These are phyloP conservation scores for Oryza nivara DNA, from an alignment of 176 grass and related monocot species.

Conservation along the genomic window DNA sequence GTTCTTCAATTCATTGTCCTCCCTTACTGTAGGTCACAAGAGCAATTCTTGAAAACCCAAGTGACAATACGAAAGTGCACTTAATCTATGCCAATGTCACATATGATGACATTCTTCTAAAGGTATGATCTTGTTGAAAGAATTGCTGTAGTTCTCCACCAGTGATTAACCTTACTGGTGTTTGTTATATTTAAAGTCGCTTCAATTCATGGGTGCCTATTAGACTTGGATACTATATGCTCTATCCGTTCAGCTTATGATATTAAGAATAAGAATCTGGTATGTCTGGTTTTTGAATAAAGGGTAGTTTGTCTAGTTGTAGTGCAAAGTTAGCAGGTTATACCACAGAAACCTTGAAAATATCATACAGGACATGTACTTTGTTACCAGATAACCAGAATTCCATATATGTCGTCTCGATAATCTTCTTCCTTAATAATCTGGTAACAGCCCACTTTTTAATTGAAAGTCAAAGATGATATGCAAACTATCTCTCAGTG, in stretches of 20 bases:
- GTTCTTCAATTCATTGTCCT: slow-evolving; percentile 13
- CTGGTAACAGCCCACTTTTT: neutral
- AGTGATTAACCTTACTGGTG: neutral
- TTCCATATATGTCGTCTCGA: neutral
- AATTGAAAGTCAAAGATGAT: neutral
- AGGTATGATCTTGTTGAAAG: slow-evolving; percentile 53
- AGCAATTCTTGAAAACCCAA: slow-evolving; percentile 90
- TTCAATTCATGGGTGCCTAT: neutral
- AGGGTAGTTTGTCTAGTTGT: neutral
- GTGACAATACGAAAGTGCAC: slow-evolving; percentile 69
- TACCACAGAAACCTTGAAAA: neutral
- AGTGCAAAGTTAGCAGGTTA: neutral
- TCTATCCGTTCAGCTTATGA: slow-evolving; percentile 3
- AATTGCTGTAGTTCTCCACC: slow-evolving; percentile 6
- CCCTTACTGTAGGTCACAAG: slow-evolving; percentile 63
- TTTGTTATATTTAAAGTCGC: neutral
- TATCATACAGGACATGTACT: neutral
- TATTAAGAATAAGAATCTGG: neutral
- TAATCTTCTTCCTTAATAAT: neutral
- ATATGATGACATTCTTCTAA: slow-evolving; percentile 84
- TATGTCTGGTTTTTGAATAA: neutral
- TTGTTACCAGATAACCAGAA: neutral
- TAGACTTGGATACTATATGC: neutral
- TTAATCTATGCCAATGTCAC: slow-evolving; percentile 91
- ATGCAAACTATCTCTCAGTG: neutral